Evolutionary conservation across 2,329 filamentous ascomycete species (phyloP).

Genomic region (Paraconiothyrium sp.): DNA sequence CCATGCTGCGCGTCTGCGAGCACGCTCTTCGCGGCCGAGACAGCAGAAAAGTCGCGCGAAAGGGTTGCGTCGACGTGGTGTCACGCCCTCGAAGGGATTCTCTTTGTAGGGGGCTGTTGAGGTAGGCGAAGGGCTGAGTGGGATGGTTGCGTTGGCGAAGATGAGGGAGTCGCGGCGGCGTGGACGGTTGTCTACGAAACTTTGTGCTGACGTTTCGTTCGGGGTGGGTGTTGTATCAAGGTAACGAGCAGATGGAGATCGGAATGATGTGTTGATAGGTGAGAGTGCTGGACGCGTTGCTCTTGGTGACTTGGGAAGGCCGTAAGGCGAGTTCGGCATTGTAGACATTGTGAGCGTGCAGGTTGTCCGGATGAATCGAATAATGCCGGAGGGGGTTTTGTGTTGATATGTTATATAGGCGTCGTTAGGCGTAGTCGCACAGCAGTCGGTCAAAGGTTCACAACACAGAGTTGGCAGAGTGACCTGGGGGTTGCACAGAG

Average conservation of each 20-base stretch:
- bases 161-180: constrained; percentile 38
- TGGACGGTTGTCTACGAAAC: constrained; percentile 25
- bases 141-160: constrained; percentile 48
- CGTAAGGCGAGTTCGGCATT: constrained; percentile 26
- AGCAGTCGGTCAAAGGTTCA: not conserved
- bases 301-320: constrained; percentile 38
- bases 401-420: constrained; percentile 9
- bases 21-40: constrained; percentile 44
- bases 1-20: constrained; percentile 30
- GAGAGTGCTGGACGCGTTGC: constrained; percentile 27
- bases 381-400: constrained; percentile 12
- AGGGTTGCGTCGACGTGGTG: constrained; percentile 39
- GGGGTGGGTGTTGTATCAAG: constrained; percentile 19
- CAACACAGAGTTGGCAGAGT: constrained; percentile 2
- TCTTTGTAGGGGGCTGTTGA: constrained; percentile 25
- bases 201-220: constrained; percentile 27
- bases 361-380: not conserved
- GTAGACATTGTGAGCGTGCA: constrained; percentile 24
- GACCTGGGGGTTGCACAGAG: constrained; percentile 10
- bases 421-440: not conserved
- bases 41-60: constrained; percentile 46
- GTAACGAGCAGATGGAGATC: constrained; percentile 18
- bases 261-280: constrained; percentile 35
- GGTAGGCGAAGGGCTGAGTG: constrained; percentile 39
- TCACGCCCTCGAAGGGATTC: constrained; percentile 36